Conservation (phyloP, 352 stramenopile genomes). For the Phytophthora foliorum region DNA sequence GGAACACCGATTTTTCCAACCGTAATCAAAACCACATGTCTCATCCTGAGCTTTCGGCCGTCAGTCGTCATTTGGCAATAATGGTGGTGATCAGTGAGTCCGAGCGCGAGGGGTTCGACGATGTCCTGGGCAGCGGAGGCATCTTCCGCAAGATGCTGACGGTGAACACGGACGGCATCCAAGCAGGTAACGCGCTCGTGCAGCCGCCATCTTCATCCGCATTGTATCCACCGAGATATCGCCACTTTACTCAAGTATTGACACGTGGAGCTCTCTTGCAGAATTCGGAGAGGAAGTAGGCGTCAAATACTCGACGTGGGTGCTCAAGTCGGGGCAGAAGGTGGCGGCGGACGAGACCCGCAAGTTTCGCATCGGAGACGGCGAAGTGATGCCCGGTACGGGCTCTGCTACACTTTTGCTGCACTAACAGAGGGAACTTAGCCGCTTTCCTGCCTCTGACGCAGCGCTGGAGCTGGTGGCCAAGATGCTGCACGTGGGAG, state of each 20-base stretch:
- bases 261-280: constrained; percentile 31
- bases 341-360: constrained; percentile 61
- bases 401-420: not conserved
- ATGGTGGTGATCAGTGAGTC: constrained; percentile 53
- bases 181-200: constrained; percentile 54
- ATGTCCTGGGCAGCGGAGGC: constrained; percentile 81
- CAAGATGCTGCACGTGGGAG: constrained; percentile 85
- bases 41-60: not conserved
- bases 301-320: constrained; percentile 70
- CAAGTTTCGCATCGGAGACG: constrained; percentile 85
- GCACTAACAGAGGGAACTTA: not conserved
- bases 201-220: not conserved
- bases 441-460: not conserved
- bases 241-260: constrained; percentile 7
- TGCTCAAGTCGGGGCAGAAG: constrained; percentile 53
- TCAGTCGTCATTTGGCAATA: constrained; percentile 5
- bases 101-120: constrained; percentile 73
- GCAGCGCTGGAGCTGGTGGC: constrained; percentile 77
- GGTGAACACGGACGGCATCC: constrained; percentile 62
- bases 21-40: not conserved
- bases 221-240: constrained; percentile 13
- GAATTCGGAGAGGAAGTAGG: constrained; percentile 88
- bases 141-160: constrained; percentile 80
- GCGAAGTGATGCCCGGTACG: constrained; percentile 82
- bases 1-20: not conserved